Evolutionary conservation across 768 basidiomycete genomes (phyloP), one percentile per base, ranked within the genome.

Genomic region (Pulveroboletus frians): DNA sequence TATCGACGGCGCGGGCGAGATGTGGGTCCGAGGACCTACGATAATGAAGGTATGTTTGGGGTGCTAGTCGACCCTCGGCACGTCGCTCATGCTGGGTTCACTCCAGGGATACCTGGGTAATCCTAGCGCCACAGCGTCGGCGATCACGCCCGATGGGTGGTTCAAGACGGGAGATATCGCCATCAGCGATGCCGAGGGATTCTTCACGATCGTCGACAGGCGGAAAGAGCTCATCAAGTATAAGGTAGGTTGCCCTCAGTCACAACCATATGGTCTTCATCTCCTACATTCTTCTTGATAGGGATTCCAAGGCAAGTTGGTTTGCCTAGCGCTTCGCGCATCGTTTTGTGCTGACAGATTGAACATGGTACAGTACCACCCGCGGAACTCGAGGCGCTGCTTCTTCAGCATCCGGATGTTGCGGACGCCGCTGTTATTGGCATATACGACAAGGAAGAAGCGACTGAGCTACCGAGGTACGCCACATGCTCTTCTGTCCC

Each of bases 81-180:
- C 4, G 34, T 21, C 10, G 43, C 38, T 52, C 32, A 48, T 32
- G 18, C 17, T 15, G 5, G 27, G 21, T 11, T 10, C 46, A 1
- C n/a, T 7, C 30, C 39, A 84, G 82, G 88, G 91, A 9, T 93
- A 93, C 59, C 67, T 85, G 53, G 83, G 82, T 56, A 89, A 93
- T 52, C 69, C 73, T 3, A 69, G 71, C 27, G 89, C 91, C 4
- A 94, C 90, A 2, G 68, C 71, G 20, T 76, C 81, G 13, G 68
- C 83, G 6, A 84, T 94, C 55, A 88, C 85, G 0, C 65, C 67
- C 0, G 85, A 89, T 42, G 76, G 80, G 3, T 96, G 89, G 89
- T 84, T 92, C 71, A 90, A 86, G 74, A 93, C 92, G 0, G 91
- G 92, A 1, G 92, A 95, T 63, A 78, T 94, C 43, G 86, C 78